Conservation (phyloP, 2,329 filamentous ascomycete genomes). For the Stagonosporopsis cucurbitacearum region DNA sequence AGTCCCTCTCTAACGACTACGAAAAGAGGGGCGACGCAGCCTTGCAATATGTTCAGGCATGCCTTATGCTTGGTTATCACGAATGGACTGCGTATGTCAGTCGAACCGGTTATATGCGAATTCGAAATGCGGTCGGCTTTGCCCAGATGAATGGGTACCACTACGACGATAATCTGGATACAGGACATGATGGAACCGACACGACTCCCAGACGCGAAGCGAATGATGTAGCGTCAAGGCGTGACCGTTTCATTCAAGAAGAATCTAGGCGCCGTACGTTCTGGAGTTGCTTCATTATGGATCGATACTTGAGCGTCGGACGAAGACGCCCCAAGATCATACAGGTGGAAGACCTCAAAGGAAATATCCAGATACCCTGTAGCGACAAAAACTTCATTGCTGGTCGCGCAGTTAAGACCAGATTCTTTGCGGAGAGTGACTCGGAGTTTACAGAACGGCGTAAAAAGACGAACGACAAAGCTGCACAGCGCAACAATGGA, state of each 20-base stretch:
- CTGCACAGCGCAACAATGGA: slow-evolving; percentile 7
- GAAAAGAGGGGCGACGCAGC: slow-evolving; percentile 50
- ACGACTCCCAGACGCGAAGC: slow-evolving; percentile 26
- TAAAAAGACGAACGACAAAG: slow-evolving; percentile 10
- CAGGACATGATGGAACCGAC: slow-evolving; percentile 26
- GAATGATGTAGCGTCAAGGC: slow-evolving; percentile 24
- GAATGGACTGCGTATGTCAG: slow-evolving; percentile 73
- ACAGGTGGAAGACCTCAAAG: slow-evolving; percentile 61
- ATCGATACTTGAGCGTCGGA: slow-evolving; percentile 71
- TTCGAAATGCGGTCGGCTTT: slow-evolving; percentile 66
- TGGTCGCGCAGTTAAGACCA: slow-evolving; percentile 62
- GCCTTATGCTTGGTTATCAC: slow-evolving; percentile 74
- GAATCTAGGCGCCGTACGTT: slow-evolving; percentile 73
- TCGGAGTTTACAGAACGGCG: slow-evolving; percentile 22
- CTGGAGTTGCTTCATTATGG: slow-evolving; percentile 76
- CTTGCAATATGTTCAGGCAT: slow-evolving; percentile 69
- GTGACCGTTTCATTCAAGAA: slow-evolving; percentile 61
- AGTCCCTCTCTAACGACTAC: slow-evolving; percentile 48
- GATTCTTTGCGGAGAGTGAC: slow-evolving; percentile 28
- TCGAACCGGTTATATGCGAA: slow-evolving; percentile 68
- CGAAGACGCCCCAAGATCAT: slow-evolving; percentile 67
- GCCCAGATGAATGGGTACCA: slow-evolving; percentile 55
- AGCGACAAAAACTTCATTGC: slow-evolving; percentile 70
- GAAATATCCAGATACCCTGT: slow-evolving; percentile 69
- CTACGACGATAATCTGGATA: slow-evolving; percentile 35